Evolutionary conservation across 2,329 filamentous ascomycete genomes (phyloP), one percentile per base, ranked within the genome.

Genomic region (Lasiodiplodia citricola): DNA sequence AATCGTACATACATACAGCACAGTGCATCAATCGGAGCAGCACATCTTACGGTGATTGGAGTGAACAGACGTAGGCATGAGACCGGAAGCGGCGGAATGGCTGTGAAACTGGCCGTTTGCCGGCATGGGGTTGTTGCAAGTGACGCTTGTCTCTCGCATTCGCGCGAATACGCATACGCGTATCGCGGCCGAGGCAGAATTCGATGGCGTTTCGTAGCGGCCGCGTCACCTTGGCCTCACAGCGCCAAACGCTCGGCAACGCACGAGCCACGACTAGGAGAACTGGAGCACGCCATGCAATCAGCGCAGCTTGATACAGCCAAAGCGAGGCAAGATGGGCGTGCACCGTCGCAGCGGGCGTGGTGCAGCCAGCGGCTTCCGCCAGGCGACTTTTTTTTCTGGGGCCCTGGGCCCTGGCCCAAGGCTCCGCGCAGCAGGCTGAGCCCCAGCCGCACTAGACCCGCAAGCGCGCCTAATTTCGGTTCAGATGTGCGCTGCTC

Each of bases 381-480:
- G 50, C 58, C 51, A 44, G 41, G 58, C 58, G 31, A 23, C 23
- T 31, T 47, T 47, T 47, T 47, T 47, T 47, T 47, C 44, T 47
- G 44, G 44, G 44, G 44, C 25, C n/a, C n/a, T 47, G 37, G 58
- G 58, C 44, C 44, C 44, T 47, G 56, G 58, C 41, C 58, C 23
- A 62, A 25, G 57, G 57, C 23, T 62, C 57, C 23, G 57, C 58
- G 18, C 28, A 35, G 44, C 44, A 28, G 21, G 58, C 58, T 63
- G 35, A 63, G 58, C 58, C 58, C 58, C 60, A 25, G 60, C 44
- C 28, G 47, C 60, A 52, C 60, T 64, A 64, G 60, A 47, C 28
- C 60, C 60, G 60, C 60, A 64, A 64, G 60, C 60, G 60, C 60
- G 60, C 44, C 60, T 64, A 64, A 64, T 64, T 50, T 64, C 60